Evolutionary conservation across 495 filamentous ascomycete species (phyloP), one percentile per base, ranked within the genome.

Genomic region (Penicillium crystallinum): DNA sequence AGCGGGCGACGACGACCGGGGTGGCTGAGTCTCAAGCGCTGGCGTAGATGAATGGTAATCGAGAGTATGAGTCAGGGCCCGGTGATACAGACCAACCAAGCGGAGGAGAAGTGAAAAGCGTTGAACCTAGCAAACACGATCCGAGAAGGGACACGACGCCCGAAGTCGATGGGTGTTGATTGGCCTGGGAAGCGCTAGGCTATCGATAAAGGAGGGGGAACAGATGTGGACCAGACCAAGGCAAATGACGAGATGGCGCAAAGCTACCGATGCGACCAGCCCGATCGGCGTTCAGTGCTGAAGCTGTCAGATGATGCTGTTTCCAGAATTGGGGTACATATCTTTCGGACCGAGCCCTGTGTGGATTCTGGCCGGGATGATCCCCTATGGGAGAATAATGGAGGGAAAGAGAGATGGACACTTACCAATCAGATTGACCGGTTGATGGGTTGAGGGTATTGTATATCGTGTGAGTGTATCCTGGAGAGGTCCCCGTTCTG

Each of bases 171-270:
- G n/a, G 31, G 14, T 7, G 42, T n/a, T 66, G 61, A 66, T 66
- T 66, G 63, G 60, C 35, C 30, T 34, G 33, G 47, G 57, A 66
- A 66, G 63, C 63, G 63, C 63, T 61, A 49, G 30, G 21, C 46
- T 61, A 53, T 38, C 42, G 33, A 43, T 41, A n/a, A 44, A 49
- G 57, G 54, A 49, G 40, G 59, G 49, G 52, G 30, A 19, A 34
- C 19, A 38, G 49, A 39, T 23, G 41, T 49, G 31, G 31, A 43
- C n/a, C n/a, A 22, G 43, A 46, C 19, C 35, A 46, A 49, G 55
- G 52, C 36, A 53, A 52, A 66, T 63, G 63, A 66, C 60, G 60
- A 64, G 54, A 61, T 61, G 57, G 61, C 57, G 57, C 52, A 46
- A 41, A 63, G 63, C 59, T 63, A 58, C 57, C 49, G 57, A 65